A percentile compares a stretch with the other conserved stretches of the same genome.
Conservation (phyloP, 148 eudicot genomes). For the Salicornia ramosissima region DNA sequence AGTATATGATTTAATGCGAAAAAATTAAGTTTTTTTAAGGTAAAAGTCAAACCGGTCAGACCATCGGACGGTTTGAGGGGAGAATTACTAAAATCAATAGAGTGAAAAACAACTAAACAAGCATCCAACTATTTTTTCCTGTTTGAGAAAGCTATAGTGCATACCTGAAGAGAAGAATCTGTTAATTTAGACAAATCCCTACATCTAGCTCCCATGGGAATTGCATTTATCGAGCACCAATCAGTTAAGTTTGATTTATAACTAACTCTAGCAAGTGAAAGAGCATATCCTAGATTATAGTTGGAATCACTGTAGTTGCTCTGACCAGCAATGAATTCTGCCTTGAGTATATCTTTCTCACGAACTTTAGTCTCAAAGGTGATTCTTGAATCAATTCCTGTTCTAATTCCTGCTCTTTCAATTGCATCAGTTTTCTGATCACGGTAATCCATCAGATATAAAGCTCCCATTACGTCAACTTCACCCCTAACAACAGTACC, state of each 20-base stretch:
- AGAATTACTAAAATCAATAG: no score
- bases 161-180: slow-evolving; percentile 46
- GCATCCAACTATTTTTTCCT: not conserved
- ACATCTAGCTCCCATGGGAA: slow-evolving; percentile 83
- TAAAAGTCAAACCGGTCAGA: no score
- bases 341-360: slow-evolving; percentile 55
- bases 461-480: slow-evolving; percentile 52
- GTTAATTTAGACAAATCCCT: slow-evolving; percentile 49
- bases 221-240: slow-evolving; percentile 64
- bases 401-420: slow-evolving; percentile 50
- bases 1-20: no score
- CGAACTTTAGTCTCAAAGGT: slow-evolving; percentile 59
- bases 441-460: slow-evolving; percentile 41
- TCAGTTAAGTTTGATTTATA: slow-evolving; percentile 72
- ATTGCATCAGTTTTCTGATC: slow-evolving; percentile 53
- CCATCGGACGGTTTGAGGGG: no score
- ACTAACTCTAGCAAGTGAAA: slow-evolving; percentile 69
- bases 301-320: slow-evolving; percentile 28
- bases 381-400: slow-evolving; percentile 64
- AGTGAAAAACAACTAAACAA: no score
- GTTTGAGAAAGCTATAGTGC: not conserved
- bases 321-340: slow-evolving; percentile 60
- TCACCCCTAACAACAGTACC: slow-evolving; percentile 78
- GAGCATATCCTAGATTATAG: slow-evolving; percentile 41
- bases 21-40: no score